These are phyloP conservation scores for Yarrowia yakushimensis DNA, from an alignment of 805 yeast species.

Conservation along the genomic window DNA sequence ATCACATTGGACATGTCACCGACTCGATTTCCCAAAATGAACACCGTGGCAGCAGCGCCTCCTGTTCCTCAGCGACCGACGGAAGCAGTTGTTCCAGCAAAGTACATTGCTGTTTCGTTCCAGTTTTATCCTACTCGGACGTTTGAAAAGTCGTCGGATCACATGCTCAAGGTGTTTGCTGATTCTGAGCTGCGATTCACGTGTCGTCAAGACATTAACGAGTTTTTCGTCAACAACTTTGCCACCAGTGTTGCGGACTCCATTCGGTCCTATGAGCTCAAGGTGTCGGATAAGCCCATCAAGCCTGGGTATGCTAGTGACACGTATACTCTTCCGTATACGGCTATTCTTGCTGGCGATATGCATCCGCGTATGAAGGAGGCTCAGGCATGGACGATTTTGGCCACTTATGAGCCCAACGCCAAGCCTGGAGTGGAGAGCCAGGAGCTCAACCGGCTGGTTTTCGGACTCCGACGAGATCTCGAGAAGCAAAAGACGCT, in stretches of 20 bases:
- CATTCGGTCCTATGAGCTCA: not conserved
- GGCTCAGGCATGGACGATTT: not conserved
- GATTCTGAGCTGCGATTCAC: not conserved
- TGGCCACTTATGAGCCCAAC: not conserved
- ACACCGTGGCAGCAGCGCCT: not conserved
- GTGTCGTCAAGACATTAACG: not conserved
- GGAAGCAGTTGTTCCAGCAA: not conserved
- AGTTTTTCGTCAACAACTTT: not conserved
- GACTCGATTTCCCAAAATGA: not conserved
- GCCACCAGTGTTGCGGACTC: not conserved
- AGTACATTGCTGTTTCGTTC: not conserved
- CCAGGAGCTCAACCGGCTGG: not conserved
- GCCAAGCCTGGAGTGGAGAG: not conserved
- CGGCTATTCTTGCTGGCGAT: not conserved
- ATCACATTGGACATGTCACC: too few relatives aligned
- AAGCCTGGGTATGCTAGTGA: too few relatives aligned
- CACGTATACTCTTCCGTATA: not conserved
- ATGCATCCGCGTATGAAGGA: not conserved
- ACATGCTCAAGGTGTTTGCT: not conserved
- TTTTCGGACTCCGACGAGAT: not conserved
- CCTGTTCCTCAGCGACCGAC: not conserved
- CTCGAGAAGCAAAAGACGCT: not conserved
- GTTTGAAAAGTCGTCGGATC: too few relatives aligned
- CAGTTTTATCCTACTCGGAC: too few relatives aligned
- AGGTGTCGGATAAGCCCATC: too few relatives aligned